Percentiles rank a stretch among this genome's conserved stretches.
Evolutionary conservation across 768 basidiomycete species (phyloP).

Genomic region (Filobasidium floriforme): DNA sequence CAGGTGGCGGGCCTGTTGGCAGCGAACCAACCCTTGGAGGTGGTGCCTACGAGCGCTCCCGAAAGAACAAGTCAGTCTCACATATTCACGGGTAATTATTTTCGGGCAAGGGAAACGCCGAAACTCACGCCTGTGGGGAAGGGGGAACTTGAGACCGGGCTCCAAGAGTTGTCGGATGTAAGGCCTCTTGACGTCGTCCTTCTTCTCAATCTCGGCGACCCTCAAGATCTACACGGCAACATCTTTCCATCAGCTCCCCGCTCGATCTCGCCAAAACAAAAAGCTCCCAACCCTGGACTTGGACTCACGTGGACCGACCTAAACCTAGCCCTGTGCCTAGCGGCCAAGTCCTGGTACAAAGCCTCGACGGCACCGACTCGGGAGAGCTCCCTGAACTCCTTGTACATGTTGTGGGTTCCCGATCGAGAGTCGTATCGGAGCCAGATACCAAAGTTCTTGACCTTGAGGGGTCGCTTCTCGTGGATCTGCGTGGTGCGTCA

Average conservation of each 20-base stretch:
- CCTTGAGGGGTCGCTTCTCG: constrained; percentile 94
- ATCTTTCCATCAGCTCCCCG: not conserved
- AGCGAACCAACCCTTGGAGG: constrained; percentile 45
- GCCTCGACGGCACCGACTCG: constrained; percentile 92
- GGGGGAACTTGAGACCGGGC: constrained; percentile 91
- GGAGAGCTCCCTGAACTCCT: constrained; percentile 78
- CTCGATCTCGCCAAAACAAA: no score
- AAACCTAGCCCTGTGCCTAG: constrained; percentile 97
- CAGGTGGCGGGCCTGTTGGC: constrained; percentile 43
- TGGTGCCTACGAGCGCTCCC: constrained; percentile 29
- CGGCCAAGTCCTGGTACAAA: constrained; percentile 99
- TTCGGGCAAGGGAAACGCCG: not conserved
- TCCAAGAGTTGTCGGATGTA: constrained; percentile 94
- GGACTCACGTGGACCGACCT: constrained; percentile 83
- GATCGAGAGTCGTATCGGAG: constrained; percentile 98
- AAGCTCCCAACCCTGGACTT: not conserved
- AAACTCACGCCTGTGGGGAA: constrained; percentile 59
- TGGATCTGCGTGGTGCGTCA: constrained; percentile 58
- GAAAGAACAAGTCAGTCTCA: not conserved
- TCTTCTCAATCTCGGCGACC: constrained; percentile 90
- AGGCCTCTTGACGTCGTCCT: constrained; percentile 82
- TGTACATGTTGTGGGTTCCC: constrained; percentile 83
- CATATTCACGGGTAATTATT: no score
- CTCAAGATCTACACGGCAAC: constrained; percentile 68
- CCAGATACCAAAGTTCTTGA: constrained; percentile 99